Evolutionary conservation across 371 early-diverging fungal species (phyloP), one percentile per base, ranked within the genome.

Genomic region (Circinella umbellata): DNA sequence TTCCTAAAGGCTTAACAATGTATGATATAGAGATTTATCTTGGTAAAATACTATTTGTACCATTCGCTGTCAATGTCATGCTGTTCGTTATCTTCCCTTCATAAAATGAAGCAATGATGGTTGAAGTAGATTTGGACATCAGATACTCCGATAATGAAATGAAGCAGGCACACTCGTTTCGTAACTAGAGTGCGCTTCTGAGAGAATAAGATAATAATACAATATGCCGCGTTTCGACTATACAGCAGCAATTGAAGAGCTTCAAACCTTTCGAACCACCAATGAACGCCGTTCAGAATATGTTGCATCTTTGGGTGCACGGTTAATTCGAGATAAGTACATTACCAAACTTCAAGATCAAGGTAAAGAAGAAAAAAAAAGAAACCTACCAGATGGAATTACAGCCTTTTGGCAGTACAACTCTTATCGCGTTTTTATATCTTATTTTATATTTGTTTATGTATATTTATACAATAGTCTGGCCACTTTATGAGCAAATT

Each of bases 401-500:
- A 8, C 57, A 57, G 18, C 57, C 1, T 57, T 27, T 27, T 27
- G 27, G 0, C 14, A 15, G 53, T 13, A 15, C 53, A 53, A 4
- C 9, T 13, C 0, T 13, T 6, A 48, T 39, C 47, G 37, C 42
- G 51, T 51, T 14, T 51, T 14, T 15, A 51, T 51, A n/a, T 51
- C 14, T 15, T 51, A 57, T 27, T 27, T 27, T 27, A 27, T 27
- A 27, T 27, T 27, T 27, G 27, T 27, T 27, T 27, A 34, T 10
- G 4, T 10, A 57, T 47, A 59, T 15, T 37, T 51, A 17, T 51
- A n/a, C 15, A 13, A 39, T 76, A 93, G 93, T 84, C 4, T 94
- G 93, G 92, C 82, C 92, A 1, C 78, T 93, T 38, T 88, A 88
- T 72, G 96, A 96, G 78, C 96, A 96, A 79, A 79, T 93, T 5